A percentile compares a stretch with the other conserved stretches of the same genome.
Evolutionary conservation across 208 protist genomes (phyloP).

Genomic region (Acanthamoeba sp.): DNA sequence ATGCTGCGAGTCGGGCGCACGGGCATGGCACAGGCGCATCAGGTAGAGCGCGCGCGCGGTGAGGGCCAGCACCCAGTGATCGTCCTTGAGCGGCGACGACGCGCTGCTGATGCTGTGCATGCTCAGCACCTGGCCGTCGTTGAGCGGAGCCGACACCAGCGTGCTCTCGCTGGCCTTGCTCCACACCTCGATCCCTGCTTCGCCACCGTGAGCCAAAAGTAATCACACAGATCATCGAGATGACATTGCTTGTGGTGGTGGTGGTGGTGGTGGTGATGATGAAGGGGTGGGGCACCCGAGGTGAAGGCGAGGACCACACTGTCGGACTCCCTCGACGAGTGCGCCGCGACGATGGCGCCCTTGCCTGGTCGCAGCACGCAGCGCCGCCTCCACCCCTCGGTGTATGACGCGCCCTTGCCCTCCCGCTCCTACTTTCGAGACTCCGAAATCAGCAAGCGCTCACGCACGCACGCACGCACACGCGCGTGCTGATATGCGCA

Average conservation of each 20-base stretch:
- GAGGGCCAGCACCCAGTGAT: constrained; percentile 1
- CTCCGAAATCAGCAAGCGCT: too few species aligned
- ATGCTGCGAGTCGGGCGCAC: neutral
- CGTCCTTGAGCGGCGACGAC: neutral
- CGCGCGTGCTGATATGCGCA: too few species aligned
- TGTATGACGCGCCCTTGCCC: neutral
- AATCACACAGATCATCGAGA: neutral
- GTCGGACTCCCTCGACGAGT: constrained; percentile 3
- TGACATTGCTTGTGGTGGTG: neutral
- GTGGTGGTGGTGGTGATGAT: neutral
- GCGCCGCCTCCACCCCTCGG: neutral
- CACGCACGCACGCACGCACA: too few species aligned
- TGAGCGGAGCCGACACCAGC: neutral
- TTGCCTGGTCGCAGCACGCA: neutral
- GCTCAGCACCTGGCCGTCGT: neutral
- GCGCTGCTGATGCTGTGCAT: neutral
- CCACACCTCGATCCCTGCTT: neutral
- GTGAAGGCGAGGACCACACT: neutral
- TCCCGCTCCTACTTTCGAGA: neutral
- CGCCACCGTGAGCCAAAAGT: neutral
- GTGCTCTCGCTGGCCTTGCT: neutral
- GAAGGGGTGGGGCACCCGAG: neutral
- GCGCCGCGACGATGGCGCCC: neutral
- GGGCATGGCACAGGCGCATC: neutral
- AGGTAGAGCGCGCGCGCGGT: neutral